Base-by-base conservation (phyloP, 2,329 filamentous ascomycete species). In the Blastomyces parvus region DNA sequence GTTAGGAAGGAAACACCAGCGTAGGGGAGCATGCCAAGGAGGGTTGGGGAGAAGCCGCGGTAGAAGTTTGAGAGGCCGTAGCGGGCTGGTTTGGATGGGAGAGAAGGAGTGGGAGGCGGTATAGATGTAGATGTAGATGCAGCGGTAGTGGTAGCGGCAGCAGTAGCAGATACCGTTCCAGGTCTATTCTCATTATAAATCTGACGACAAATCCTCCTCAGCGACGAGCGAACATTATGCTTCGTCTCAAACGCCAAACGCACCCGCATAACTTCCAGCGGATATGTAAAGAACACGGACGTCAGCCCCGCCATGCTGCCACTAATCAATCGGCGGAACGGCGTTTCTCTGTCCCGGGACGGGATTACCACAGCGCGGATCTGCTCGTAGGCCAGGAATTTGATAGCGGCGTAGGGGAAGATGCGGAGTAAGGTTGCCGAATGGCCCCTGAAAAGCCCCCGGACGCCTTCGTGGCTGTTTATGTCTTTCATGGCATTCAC, bases 331-430 rank as follows among this genome's bases (percentile, higher is more conserved):
- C 94, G 85, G 59, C 94, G 85, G 36, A 88, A 75, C 0, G 88
- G 84, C 0, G 93, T 97, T 74, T 99, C 94, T 64, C 95, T 83
- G 6, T 87, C 80, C 60, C 81, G 84, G 46, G 78, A 80, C 1
- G 84, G 84, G 65, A 99, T 97, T 40, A 97, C 72, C 17, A 87
- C 71, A 14, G 88, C 85, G 64, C 94, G 89, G 67, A 97, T 90
- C 76, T 99, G 94, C 76, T 99, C 94, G 79, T 99, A 99, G 56
- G 93, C 92, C 52, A 99, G 84, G 72, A 99, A 99, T 73, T 99
- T 99, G 77, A 97, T 96, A 56, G 90, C 93, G 19, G 93, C 94
- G 75, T 99, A 99, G 6, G 94, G 94, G 70, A 97, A 99, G 66
- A 99, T 96, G 67, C 94, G 88, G 61, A 97, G 82, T 2, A 99